These are phyloP conservation scores for Trichaptum fuscoviolaceum DNA, from an alignment of 768 basidiomycete genomes.

Conservation along the genomic window DNA sequence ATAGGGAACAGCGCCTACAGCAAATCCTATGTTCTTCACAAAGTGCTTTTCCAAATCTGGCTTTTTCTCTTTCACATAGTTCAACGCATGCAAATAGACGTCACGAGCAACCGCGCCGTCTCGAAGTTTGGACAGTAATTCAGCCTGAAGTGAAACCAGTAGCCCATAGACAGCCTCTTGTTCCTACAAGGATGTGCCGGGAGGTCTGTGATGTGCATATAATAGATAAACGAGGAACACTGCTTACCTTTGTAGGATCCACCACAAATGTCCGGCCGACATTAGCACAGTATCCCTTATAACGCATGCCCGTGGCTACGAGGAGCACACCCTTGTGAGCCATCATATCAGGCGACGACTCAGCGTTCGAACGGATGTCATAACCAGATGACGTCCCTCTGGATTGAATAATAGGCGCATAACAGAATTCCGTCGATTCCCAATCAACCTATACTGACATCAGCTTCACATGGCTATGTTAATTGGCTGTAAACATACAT, in stretches of 20 bases:
- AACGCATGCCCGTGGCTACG: conserved; percentile 82
- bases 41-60: conserved; percentile 81
- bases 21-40: conserved; percentile 87
- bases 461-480: conserved; percentile 3
- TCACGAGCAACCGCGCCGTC: conserved; percentile 75
- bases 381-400: conserved; percentile 79
- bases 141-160: conserved; percentile 71
- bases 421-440: conserved; percentile 87
- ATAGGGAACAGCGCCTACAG: conserved; percentile 42
- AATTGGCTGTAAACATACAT: conserved; percentile 44
- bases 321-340: conserved; percentile 87
- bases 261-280: conserved; percentile 94
- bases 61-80: conserved; percentile 68
- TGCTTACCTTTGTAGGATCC: conserved; percentile 75
- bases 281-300: conserved; percentile 90
- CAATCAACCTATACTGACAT: conserved; percentile 67
- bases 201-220: conserved; percentile 1
- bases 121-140: conserved; percentile 69
- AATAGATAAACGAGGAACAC: not conserved
- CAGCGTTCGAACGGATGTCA: conserved; percentile 82
- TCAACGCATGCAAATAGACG: conserved; percentile 70
- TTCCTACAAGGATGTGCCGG: conserved; percentile 44
- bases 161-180: conserved; percentile 88
- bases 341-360: conserved; percentile 79
- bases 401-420: conserved; percentile 94